Evolutionary conservation across 805 yeast species (phyloP).

Genomic region (Myxozyma melibiosi): DNA sequence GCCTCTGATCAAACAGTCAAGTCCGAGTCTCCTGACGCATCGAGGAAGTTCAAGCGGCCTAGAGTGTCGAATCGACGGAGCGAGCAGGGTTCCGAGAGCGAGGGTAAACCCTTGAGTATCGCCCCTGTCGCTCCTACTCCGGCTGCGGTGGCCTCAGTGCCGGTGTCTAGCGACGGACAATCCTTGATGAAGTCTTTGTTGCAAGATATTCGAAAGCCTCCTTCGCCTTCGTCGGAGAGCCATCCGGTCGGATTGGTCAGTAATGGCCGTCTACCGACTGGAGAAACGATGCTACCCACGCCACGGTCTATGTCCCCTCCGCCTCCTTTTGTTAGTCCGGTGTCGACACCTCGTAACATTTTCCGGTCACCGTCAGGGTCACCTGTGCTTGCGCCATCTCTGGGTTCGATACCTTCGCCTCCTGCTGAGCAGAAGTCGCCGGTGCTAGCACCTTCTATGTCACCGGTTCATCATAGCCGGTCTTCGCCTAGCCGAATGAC

Average conservation of each 20-base stretch:
- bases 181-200: constrained; percentile 28
- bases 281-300: constrained; percentile 18
- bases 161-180: constrained; percentile 5
- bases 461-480: background rate
- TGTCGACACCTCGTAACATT: background rate
- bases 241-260: background rate
- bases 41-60: constrained; percentile 28
- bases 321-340: constrained; percentile 9
- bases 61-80: constrained; percentile 21
- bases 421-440: constrained; percentile 24
- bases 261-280: background rate
- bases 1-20: background rate
- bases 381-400: constrained; percentile 15
- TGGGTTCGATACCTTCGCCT: constrained; percentile 22
- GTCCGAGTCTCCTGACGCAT: background rate
- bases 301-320: constrained; percentile 27
- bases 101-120: no score
- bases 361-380: constrained; percentile 29
- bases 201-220: constrained; percentile 28
- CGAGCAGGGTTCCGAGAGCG: background rate
- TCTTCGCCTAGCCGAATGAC: constrained; percentile 1
- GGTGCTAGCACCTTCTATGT: background rate
- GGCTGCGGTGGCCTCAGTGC: background rate
- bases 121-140: background rate
- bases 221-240: constrained; percentile 17